Conservation (phyloP, 495 filamentous ascomycete genomes). For the Xanthoparmelia taractica region DNA sequence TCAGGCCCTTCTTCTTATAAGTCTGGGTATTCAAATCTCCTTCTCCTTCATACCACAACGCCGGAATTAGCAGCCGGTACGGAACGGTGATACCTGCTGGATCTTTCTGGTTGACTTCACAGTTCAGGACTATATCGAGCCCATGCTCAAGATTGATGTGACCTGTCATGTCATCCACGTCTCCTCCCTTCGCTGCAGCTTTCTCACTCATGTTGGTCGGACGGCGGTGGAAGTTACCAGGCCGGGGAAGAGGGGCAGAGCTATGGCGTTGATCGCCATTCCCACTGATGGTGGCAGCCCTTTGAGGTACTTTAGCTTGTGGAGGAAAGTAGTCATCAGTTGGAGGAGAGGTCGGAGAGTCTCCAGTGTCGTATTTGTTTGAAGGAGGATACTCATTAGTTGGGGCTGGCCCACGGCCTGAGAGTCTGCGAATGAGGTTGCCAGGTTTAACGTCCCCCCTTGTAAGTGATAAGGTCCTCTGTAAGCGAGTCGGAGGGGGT, state of each 20-base stretch:
- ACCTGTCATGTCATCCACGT: slow-evolving; percentile 25
- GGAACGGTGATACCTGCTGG: slow-evolving; percentile 82
- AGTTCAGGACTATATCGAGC: slow-evolving; percentile 74
- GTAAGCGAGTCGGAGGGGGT: slow-evolving; percentile 39
- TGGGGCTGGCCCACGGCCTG: slow-evolving; percentile 32
- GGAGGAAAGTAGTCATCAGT: slow-evolving; percentile 37
- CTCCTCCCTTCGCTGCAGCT: slow-evolving; percentile 41
- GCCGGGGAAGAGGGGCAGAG: slow-evolving; percentile 30
- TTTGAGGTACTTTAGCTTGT: slow-evolving; percentile 13
- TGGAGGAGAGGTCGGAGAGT: slow-evolving; percentile 16
- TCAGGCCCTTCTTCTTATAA: slow-evolving; percentile 15
- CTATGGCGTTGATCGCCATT: slow-evolving; percentile 15
- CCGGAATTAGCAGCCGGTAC: slow-evolving; percentile 80
- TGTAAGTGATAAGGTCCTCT: slow-evolving; percentile 57
- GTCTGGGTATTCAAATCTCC: slow-evolving; percentile 31
- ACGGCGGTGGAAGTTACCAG: slow-evolving; percentile 58
- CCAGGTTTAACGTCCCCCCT: slow-evolving; percentile 44
- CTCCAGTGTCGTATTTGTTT: slow-evolving; percentile 35
- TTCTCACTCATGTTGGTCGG: slow-evolving; percentile 62
- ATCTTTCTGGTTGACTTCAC: slow-evolving; percentile 77
- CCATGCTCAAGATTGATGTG: slow-evolving; percentile 65
- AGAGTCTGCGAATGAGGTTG: slow-evolving; percentile 50
- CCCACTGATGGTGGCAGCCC: slow-evolving; percentile 14
- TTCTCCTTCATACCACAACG: slow-evolving; percentile 48
- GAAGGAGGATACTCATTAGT: slow-evolving; percentile 33